A percentile compares a stretch with the other conserved stretches of the same genome.
Conservation (phyloP, 1,284 basidiomycete species). For the Schizophyllum amplum region DNA sequence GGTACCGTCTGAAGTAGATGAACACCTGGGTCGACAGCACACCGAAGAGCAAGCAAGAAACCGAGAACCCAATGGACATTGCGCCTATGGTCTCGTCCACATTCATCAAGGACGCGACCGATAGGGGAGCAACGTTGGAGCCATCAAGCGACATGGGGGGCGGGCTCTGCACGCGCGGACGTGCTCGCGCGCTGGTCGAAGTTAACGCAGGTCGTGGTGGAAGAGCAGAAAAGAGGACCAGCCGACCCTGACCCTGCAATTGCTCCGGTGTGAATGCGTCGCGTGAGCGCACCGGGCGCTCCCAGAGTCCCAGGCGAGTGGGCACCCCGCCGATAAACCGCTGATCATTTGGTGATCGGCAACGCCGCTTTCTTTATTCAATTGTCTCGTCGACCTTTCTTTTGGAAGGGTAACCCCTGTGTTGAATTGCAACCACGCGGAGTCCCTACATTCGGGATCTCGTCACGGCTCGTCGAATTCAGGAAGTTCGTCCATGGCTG, state of each 20-base stretch:
- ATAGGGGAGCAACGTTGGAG: neutral
- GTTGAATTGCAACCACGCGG: neutral
- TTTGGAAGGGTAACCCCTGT: neutral
- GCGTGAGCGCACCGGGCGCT: too few species aligned
- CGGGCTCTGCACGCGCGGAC: neutral
- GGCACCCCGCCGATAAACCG: neutral
- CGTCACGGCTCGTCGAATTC: too few species aligned
- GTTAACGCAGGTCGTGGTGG: neutral
- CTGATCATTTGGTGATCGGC: neutral
- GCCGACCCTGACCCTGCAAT: neutral
- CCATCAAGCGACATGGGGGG: neutral
- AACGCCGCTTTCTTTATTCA: neutral
- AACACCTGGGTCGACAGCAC: conserved; percentile 44
- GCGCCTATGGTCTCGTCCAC: conserved; percentile 53
- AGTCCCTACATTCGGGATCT: too few species aligned
- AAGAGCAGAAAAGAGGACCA: neutral
- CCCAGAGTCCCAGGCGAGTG: neutral
- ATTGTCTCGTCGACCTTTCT: neutral
- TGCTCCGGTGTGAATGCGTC: neutral
- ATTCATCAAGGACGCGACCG: neutral
- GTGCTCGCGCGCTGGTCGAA: neutral
- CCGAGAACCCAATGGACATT: conserved; percentile 46
- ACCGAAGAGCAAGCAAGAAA: conserved; percentile 41
- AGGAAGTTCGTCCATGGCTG: too few species aligned
- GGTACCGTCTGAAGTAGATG: conserved; percentile 48